Conservation (phyloP, 495 filamentous ascomycete genomes). For the Neurospora sp. region DNA sequence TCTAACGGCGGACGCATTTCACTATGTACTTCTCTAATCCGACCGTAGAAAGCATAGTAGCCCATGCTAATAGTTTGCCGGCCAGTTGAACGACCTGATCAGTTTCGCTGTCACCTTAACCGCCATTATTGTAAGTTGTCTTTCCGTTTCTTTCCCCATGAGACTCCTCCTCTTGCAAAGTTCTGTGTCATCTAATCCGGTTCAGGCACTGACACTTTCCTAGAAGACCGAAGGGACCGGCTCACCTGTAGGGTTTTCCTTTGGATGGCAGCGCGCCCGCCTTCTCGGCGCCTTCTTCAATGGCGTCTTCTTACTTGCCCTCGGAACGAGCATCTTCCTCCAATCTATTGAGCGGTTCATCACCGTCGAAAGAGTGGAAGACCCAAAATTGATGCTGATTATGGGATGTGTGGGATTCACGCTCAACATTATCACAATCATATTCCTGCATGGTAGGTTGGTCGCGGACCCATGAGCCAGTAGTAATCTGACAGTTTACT, state of each 20-base stretch:
- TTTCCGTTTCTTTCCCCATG: not conserved
- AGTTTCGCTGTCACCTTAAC: constrained; percentile 74
- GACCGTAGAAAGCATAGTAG: not conserved
- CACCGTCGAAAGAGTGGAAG: constrained; percentile 40
- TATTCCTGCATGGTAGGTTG: constrained; percentile 64
- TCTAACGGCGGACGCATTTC: constrained; percentile 88
- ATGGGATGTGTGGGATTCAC: constrained; percentile 73
- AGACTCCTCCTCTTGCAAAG: constrained; percentile 4
- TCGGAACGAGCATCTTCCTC: constrained; percentile 85
- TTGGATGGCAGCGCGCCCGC: constrained; percentile 84
- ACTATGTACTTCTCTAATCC: constrained; percentile 55
- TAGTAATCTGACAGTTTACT: not conserved
- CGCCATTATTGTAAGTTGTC: constrained; percentile 58
- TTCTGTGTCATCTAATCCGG: not conserved
- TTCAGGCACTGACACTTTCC: not conserved
- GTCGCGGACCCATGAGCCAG: not conserved
- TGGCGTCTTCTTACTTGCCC: constrained; percentile 84
- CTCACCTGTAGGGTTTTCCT: constrained; percentile 31
- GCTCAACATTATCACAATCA: constrained; percentile 72
- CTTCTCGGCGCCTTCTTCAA: constrained; percentile 91
- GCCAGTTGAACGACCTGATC: constrained; percentile 79
- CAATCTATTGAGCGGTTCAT: constrained; percentile 86
- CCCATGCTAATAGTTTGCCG: not conserved
- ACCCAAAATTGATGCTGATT: constrained; percentile 66
- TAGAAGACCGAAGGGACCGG: constrained; percentile 34